A percentile compares a stretch with the other conserved stretches of the same genome.
phyloP scores from a whole-genome alignment of 2,329 filamentous ascomycete genomes.

The Macrophomina phaseolina region DNA sequence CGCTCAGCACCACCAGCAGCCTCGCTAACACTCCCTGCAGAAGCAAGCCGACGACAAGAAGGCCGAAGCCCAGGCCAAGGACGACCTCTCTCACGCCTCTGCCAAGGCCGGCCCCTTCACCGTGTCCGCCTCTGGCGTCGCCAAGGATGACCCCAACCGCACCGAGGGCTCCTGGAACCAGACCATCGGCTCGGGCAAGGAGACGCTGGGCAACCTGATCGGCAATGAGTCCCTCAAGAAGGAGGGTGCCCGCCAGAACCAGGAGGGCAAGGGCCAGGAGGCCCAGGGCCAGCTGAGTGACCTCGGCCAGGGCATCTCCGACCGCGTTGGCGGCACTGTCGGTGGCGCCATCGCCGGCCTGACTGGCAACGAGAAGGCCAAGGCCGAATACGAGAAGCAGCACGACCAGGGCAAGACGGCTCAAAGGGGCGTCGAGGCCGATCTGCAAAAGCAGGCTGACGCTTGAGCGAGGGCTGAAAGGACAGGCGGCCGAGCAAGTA shows the following conservation, averaged over 20 bases:
- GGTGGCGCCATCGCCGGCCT: conserved; percentile 74
- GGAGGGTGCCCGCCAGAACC: conserved; percentile 77
- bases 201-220: conserved; percentile 74
- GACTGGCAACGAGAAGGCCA: conserved; percentile 70
- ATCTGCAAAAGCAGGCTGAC: conserved; percentile 75
- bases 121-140: conserved; percentile 72
- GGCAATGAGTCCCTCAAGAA: conserved; percentile 79
- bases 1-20: background rate
- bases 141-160: conserved; percentile 75
- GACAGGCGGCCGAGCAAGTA: background rate
- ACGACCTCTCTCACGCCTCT: conserved; percentile 76
- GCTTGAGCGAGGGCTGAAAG: conserved; percentile 3
- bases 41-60: conserved; percentile 68
- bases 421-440: conserved; percentile 81
- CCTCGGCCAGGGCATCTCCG: conserved; percentile 65
- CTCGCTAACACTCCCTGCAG: conserved; percentile 44
- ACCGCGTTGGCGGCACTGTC: conserved; percentile 69
- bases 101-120: conserved; percentile 75
- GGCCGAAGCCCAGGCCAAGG: conserved; percentile 67
- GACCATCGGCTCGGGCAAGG: conserved; percentile 85
- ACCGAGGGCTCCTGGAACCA: conserved; percentile 81
- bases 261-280: conserved; percentile 79
- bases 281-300: conserved; percentile 82
- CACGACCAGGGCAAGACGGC: conserved; percentile 84
- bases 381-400: conserved; percentile 69